These are phyloP conservation scores for Sclerotinia glacialis DNA, from an alignment of 2,329 filamentous ascomycete genomes.

Conservation along the genomic window DNA sequence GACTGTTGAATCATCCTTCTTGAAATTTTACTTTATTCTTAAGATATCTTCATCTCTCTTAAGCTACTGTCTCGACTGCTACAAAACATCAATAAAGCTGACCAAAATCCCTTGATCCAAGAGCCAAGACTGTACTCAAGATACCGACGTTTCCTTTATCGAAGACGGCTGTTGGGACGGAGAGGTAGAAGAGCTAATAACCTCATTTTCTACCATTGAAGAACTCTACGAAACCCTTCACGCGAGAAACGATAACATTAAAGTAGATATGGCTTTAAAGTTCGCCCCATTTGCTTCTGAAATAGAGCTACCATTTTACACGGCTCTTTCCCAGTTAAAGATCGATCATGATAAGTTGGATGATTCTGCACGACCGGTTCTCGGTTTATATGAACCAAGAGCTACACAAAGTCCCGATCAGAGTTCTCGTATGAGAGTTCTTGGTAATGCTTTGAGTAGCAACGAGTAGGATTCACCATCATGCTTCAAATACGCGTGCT, in stretches of 20 bases:
- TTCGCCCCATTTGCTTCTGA: slow-evolving; percentile 92
- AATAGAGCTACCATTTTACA: slow-evolving; percentile 94
- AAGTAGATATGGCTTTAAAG: slow-evolving; percentile 49
- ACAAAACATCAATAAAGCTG: neutral
- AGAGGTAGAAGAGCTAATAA: slow-evolving; percentile 16
- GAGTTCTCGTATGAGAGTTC: slow-evolving; percentile 86
- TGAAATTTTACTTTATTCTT: neutral
- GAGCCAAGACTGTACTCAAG: slow-evolving; percentile 11
- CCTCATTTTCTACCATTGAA: neutral
- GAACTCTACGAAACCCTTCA: slow-evolving; percentile 10
- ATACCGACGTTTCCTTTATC: slow-evolving; percentile 14
- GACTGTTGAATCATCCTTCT: slow-evolving; percentile 7
- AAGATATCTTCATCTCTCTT: neutral
- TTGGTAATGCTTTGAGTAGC: slow-evolving; percentile 79
- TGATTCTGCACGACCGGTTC: slow-evolving; percentile 81
- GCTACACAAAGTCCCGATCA: slow-evolving; percentile 66
- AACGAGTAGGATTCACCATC: slow-evolving; percentile 62
- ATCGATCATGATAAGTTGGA: slow-evolving; percentile 97
- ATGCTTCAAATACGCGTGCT: slow-evolving; percentile 17
- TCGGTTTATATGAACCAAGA: slow-evolving; percentile 86
- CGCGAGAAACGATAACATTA: slow-evolving; percentile 4
- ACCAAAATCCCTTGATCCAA: slow-evolving; percentile 4
- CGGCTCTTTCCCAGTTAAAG: slow-evolving; percentile 85
- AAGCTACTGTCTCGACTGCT: neutral
- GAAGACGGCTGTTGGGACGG: slow-evolving; percentile 20